Percentiles rank a stretch among this genome's conserved stretches.
These are phyloP conservation scores for Melanomma pulvis-pyrius DNA, from an alignment of 495 filamentous ascomycete species.

Conservation along the genomic window DNA sequence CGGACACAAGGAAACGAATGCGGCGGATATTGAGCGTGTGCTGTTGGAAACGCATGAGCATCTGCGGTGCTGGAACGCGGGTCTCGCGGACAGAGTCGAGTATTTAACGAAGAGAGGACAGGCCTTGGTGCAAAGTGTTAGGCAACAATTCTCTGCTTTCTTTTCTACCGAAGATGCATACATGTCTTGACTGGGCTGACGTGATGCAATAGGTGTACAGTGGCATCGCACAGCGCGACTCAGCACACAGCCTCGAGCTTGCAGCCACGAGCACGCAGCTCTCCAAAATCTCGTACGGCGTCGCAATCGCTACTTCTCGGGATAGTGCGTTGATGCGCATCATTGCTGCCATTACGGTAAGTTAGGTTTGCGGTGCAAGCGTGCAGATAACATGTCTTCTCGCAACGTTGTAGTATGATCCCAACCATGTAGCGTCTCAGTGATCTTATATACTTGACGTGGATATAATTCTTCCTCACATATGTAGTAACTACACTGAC, in stretches of 20 bases:
- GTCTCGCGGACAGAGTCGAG: constrained; percentile 5
- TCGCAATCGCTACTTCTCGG: constrained; percentile 4
- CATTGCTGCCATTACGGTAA: constrained; percentile 17
- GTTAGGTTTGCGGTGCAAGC: no score
- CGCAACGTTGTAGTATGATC: no score
- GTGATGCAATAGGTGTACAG: constrained; percentile 11
- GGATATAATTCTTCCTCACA: no score
- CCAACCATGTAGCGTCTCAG: no score
- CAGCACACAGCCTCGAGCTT: constrained; percentile 13
- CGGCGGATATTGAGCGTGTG: background rate
- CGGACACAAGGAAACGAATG: background rate
- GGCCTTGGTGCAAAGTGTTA: constrained; percentile 18
- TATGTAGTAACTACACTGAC: no score
- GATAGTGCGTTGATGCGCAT: constrained; percentile 29
- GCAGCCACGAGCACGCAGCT: constrained; percentile 14
- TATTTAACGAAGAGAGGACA: constrained; percentile 12
- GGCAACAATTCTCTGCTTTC: background rate
- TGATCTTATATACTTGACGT: no score
- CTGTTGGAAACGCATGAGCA: constrained; percentile 9
- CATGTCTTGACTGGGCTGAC: no score
- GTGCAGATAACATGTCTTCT: no score
- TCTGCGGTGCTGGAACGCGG: constrained; percentile 11
- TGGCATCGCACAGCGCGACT: constrained; percentile 23
- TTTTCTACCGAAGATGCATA: background rate
- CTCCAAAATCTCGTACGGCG: constrained; percentile 8